These are phyloP conservation scores for Scheffersomyces lignosus DNA, from an alignment of 805 yeast species.

Conservation along the genomic window DNA sequence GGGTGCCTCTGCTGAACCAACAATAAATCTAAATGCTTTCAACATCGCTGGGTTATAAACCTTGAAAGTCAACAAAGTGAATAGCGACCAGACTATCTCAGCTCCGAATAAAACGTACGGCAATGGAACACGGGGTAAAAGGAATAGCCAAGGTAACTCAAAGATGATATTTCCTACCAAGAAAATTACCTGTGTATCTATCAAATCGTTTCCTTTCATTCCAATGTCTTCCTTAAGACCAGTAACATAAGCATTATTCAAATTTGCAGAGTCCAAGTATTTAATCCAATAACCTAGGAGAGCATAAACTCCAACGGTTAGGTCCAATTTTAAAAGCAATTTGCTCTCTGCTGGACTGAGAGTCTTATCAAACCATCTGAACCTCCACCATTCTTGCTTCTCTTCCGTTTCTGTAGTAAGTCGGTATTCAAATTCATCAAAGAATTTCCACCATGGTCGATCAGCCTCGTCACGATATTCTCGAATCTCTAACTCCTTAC, in stretches of 20 bases:
- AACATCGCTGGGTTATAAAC: slow-evolving; percentile 17
- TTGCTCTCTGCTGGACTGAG: slow-evolving; percentile 29
- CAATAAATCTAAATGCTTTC: slow-evolving; percentile 24
- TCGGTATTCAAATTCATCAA: slow-evolving; percentile 36
- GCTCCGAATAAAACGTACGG: slow-evolving; percentile 11
- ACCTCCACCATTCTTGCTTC: slow-evolving; percentile 16
- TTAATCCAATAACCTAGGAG: slow-evolving; percentile 28
- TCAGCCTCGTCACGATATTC: slow-evolving; percentile 55
- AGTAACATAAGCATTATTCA: slow-evolving; percentile 26
- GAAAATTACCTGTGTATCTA: slow-evolving; percentile 25
- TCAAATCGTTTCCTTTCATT: slow-evolving; percentile 30
- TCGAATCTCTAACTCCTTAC: background rate
- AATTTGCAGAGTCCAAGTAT: slow-evolving; percentile 20
- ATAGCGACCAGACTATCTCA: slow-evolving; percentile 20
- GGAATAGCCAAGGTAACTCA: slow-evolving; percentile 24
- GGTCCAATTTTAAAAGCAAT: slow-evolving; percentile 29
- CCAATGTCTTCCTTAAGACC: slow-evolving; percentile 22
- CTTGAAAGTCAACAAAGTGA: slow-evolving; percentile 20
- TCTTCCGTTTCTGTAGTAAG: slow-evolving; percentile 8
- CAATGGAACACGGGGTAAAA: slow-evolving; percentile 18
- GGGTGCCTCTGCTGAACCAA: slow-evolving; percentile 27
- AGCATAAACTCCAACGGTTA: slow-evolving; percentile 24
- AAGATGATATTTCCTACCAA: slow-evolving; percentile 25
- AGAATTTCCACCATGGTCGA: slow-evolving; percentile 49
- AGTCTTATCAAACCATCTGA: slow-evolving; percentile 24